phyloP scores from a whole-genome alignment of 2,329 filamentous ascomycete genomes.

The Sarocladium oryzae region DNA sequence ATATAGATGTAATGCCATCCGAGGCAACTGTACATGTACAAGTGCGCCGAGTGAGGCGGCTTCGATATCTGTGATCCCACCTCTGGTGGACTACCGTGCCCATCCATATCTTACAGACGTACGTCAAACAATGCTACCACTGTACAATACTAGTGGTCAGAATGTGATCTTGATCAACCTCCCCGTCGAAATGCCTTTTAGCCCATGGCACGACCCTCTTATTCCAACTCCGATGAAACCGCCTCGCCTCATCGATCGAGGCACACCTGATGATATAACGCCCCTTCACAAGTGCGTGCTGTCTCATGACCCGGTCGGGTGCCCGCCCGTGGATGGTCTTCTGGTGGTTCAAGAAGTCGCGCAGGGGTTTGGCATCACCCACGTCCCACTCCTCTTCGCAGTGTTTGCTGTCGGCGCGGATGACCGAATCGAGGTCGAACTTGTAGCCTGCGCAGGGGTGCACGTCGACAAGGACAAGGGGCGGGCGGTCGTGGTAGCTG shows the following conservation, averaged over 20 bases:
- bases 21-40: no score
- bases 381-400: not conserved
- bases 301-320: slow-evolving; percentile 15
- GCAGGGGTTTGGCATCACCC: not conserved
- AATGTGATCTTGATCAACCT: slow-evolving; percentile 2
- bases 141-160: slow-evolving; percentile 2
- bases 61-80: no score
- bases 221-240: slow-evolving; percentile 37
- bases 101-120: not conserved
- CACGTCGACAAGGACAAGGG: slow-evolving; percentile 24
- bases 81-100: no score
- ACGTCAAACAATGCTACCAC: not conserved
- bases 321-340: slow-evolving; percentile 5
- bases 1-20: slow-evolving; percentile 6
- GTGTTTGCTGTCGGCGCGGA: not conserved
- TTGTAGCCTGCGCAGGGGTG: slow-evolving; percentile 16
- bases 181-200: not conserved
- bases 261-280: slow-evolving; percentile 29
- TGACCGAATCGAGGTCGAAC: not conserved
- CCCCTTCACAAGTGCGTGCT: slow-evolving; percentile 6
- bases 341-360: not conserved
- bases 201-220: slow-evolving; percentile 21
- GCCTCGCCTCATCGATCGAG: slow-evolving; percentile 26
- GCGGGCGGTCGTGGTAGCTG: slow-evolving; percentile 17
- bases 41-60: no score